A percentile compares a stretch with the other conserved stretches of the same genome.
Evolutionary conservation across 1,139 yeast species (phyloP).

Genomic region (Suhomyces yuchorum): DNA sequence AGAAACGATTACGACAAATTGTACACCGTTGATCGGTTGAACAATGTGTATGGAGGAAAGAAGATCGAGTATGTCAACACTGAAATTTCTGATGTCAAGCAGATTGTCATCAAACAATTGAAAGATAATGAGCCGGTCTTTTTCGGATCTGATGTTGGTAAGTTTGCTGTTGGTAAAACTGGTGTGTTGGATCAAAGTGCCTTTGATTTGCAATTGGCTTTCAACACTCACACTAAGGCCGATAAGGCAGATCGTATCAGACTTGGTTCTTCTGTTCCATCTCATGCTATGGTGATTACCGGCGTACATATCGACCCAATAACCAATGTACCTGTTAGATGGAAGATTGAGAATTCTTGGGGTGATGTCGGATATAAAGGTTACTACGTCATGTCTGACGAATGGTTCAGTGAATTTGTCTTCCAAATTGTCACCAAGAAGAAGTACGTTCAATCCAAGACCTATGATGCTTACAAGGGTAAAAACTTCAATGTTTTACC

Average conservation of each 20-base stretch:
- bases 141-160: constrained; percentile 87
- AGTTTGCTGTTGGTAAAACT: constrained; percentile 54
- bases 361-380: constrained; percentile 79
- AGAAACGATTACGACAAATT: constrained; percentile 65
- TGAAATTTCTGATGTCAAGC: constrained; percentile 57
- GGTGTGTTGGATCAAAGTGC: constrained; percentile 74
- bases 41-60: constrained; percentile 69
- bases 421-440: constrained; percentile 75
- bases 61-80: constrained; percentile 71
- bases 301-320: constrained; percentile 60
- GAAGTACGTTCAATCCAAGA: constrained; percentile 48
- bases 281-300: constrained; percentile 83
- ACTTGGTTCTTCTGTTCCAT: constrained; percentile 66
- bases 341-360: constrained; percentile 89
- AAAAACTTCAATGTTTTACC: constrained; percentile 63
- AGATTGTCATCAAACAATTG: constrained; percentile 65
- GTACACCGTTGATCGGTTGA: constrained; percentile 70
- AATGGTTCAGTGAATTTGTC: constrained; percentile 80
- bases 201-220: constrained; percentile 69
- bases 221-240: constrained; percentile 50
- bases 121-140: constrained; percentile 75
- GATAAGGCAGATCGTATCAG: constrained; percentile 56
- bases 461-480: constrained; percentile 50
- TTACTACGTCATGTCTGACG: constrained; percentile 77
- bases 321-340: constrained; percentile 58